These are phyloP conservation scores for Claviceps maximensis DNA, from an alignment of 2,329 filamentous ascomycete species.

Conservation along the genomic window DNA sequence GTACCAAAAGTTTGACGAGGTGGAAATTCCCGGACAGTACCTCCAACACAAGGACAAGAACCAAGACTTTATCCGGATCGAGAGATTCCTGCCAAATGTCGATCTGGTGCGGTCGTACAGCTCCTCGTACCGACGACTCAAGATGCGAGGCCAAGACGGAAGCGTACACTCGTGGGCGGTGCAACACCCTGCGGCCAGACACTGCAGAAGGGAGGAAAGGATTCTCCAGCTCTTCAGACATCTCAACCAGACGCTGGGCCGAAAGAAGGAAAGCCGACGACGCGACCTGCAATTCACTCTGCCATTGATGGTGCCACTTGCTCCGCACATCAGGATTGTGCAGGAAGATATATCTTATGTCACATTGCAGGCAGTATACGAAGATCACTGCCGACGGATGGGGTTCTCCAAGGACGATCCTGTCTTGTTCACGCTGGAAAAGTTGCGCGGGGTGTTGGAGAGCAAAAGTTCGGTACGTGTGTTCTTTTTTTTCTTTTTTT, in stretches of 20 bases:
- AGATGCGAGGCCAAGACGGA: conserved; percentile 94
- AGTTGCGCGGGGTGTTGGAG: conserved; percentile 65
- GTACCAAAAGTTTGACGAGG: conserved; percentile 96
- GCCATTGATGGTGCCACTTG: conserved; percentile 88
- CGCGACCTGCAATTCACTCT: conserved; percentile 93
- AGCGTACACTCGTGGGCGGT: conserved; percentile 95
- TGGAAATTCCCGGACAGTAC: conserved; percentile 95
- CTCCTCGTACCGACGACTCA: conserved; percentile 81
- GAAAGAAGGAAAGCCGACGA: conserved; percentile 88
- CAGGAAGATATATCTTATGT: conserved; percentile 93
- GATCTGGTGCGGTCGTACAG: conserved; percentile 85
- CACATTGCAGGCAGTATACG: conserved; percentile 86
- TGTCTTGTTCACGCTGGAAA: conserved; percentile 89
- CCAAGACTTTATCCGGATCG: conserved; percentile 93
- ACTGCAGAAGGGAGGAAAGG: conserved; percentile 86
- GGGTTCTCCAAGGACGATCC: conserved; percentile 90
- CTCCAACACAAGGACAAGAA: conserved; percentile 97
- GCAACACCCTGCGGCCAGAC: conserved; percentile 84
- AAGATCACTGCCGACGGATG: conserved; percentile 84
- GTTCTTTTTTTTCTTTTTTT: background rate
- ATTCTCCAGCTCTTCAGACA: conserved; percentile 95
- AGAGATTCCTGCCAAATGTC: conserved; percentile 89
- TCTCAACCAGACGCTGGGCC: conserved; percentile 81
- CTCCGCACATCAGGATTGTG: conserved; percentile 86
- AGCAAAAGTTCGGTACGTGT: conserved; percentile 45